These are phyloP conservation scores for Aspergillus tamarii DNA, from an alignment of 2,329 filamentous ascomycete species.

Conservation along the genomic window DNA sequence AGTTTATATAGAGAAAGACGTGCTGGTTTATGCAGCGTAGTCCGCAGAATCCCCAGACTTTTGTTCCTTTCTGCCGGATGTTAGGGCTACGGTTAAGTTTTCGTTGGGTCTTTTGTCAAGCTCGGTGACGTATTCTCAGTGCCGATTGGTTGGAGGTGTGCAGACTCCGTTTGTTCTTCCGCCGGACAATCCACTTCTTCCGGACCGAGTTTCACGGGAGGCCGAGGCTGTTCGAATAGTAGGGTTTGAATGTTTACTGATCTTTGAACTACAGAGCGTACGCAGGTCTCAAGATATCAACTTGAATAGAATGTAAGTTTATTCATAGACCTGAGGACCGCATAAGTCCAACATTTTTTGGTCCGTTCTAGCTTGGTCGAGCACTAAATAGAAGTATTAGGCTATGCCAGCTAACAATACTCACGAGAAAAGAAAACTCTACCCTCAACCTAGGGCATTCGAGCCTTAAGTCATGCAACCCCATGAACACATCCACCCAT, in stretches of 20 bases:
- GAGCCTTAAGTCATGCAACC: conserved; percentile 18
- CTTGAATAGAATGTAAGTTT: not conserved
- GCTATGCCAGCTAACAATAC: conserved; percentile 15
- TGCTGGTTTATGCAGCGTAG: conserved; percentile 52
- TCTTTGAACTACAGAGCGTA: not conserved
- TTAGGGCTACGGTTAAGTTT: conserved; percentile 8
- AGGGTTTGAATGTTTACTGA: not conserved
- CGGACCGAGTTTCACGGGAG: not conserved
- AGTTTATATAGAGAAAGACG: conserved; percentile 24
- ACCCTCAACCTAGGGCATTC: conserved; percentile 21
- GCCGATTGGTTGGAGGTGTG: not conserved
- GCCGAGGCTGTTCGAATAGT: not conserved
- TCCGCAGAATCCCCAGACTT: conserved; percentile 38
- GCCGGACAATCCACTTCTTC: not conserved
- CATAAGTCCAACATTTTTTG: not conserved
- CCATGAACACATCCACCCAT: conserved; percentile 15
- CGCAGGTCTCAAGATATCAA: not conserved
- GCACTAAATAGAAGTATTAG: conserved; percentile 8
- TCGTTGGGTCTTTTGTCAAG: not conserved
- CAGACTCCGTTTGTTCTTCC: not conserved
- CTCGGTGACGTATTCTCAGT: conserved; percentile 5
- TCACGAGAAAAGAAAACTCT: conserved; percentile 10
- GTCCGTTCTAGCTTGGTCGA: not conserved
- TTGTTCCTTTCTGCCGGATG: conserved; percentile 20
- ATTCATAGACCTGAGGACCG: not conserved